Evolutionary conservation across 2,329 filamentous ascomycete genomes (phyloP), one percentile per base, ranked within the genome.

Genomic region (Fusarium anguioides): DNA sequence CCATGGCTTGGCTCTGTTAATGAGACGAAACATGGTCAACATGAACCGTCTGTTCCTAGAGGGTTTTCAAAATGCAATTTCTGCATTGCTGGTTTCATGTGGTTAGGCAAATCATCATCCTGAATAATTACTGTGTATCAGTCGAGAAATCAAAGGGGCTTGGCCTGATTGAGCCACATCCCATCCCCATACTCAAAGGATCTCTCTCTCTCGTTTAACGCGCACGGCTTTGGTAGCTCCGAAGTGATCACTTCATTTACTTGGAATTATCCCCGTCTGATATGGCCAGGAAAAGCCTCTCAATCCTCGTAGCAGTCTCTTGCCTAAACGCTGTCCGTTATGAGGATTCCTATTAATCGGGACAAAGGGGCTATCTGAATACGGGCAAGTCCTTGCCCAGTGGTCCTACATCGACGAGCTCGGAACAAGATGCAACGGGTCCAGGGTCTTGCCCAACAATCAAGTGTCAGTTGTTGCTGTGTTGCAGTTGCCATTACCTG

Each of bases 1-100:
- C 26, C n/a, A 21, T 51, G 42, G 61, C 45, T 45, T 61, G 49
- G 61, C 61, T 44, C 45, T 42, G 11, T 33, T 44, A 27, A 60
- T 40, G 62, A 63, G 63, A 58, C 60, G 47, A 70, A 61, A 60
- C 50, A 68, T 66, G 39, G 52, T 55, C 46, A 62, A 56, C 36
- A 60, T 18, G n/a, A 39, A 24, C 36, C 29, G 48, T 20, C 39
- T 60, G 40, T 48, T 27, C 37, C 39, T 26, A n/a, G n/a, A n/a
- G 37, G 29, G 15, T 12, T 15, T 24, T 45, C 26, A 21, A 42
- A 33, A 52, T 52, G 46, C 23, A 41, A 49, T 51, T 52, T 31
- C 33, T 44, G 35, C 47, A 63, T 42, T 64, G 31, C 37, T 58
- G 31, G 39, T 42, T 41, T 59, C 40, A 31, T 48, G 42, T 53